Base-by-base conservation (phyloP, 805 yeast genomes). In the Candida oleophila region DNA sequence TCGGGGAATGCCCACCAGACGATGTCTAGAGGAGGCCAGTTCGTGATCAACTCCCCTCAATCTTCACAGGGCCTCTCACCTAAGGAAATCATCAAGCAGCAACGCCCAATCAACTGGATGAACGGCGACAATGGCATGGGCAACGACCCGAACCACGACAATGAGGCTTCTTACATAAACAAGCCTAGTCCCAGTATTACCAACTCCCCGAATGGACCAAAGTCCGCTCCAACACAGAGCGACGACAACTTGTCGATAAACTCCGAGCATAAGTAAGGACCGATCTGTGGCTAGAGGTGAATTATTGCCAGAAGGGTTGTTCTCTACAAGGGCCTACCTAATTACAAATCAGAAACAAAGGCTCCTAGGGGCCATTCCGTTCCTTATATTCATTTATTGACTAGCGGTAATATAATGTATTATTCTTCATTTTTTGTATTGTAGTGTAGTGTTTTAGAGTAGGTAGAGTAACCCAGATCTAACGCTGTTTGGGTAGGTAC, bases 21-120 rank as follows among this genome's bases (percentile, higher is more conserved):
- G 38, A 51, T 52, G 30, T 42, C 58, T 15, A 47, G 61, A 33
- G 55, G 54, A 9, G 54, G 59, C 19, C 58, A 53, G 34, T 49
- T 51, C 30, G 49, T 48, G 19, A 55, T 48, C 33, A 57, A 59
- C 43, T 60, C 65, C 16, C 65, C 66, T 4, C 65, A 54, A 47
- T 59, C 67, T 4, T 52, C 61, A 1, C 66, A 53, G 45, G 63
- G 61, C 1, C 49, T 60, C 37, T 66, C 71, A 4, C 72, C 71
- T 1, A 64, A 60, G 36, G 68, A 65, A 25, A 49, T 56, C 21
- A 49, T 52, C 20, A 60, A 60, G 33, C 62, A 53, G 45, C 64
- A 52, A 47, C 42, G 46, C 38, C 41, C 44, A 18, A 47, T 48
- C 12, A 33, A 22, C 18, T 22, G 43, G n/a, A 20, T 18, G 20